phyloP scores from a whole-genome alignment of 2,329 filamentous ascomycete species.

The Bipolaris oryzae region DNA sequence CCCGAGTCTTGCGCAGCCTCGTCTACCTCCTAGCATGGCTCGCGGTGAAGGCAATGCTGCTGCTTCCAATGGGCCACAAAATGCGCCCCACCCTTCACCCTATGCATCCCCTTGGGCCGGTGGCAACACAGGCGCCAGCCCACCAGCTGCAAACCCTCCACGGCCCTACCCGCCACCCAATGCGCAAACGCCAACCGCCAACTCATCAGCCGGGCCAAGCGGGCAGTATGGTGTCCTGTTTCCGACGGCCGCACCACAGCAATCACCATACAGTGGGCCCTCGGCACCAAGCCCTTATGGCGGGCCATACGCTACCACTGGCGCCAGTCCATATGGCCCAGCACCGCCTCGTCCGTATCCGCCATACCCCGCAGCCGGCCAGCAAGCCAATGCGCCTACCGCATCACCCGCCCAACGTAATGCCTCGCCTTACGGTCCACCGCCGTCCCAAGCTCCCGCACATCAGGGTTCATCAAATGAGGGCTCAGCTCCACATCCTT shows the following conservation, averaged over 20 bases:
- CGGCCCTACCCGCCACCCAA: conserved; percentile 38
- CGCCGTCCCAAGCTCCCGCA: conserved; percentile 15
- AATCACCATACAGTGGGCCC: conserved; percentile 25
- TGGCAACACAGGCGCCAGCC: conserved; percentile 37
- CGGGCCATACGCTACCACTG: conserved; percentile 38
- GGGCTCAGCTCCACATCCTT: conserved; percentile 24
- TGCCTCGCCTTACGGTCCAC: conserved; percentile 17
- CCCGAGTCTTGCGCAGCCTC: conserved; percentile 38
- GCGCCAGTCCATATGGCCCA: conserved; percentile 37
- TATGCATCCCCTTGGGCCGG: conserved; percentile 48
- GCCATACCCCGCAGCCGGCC: conserved; percentile 32
- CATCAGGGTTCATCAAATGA: conserved; percentile 12
- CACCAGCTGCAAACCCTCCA: conserved; percentile 32
- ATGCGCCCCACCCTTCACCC: conserved; percentile 38
- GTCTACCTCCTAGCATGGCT: conserved; percentile 47
- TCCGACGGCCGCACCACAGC: conserved; percentile 39
- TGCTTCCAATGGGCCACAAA: conserved; percentile 32
- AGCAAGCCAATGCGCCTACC: conserved; percentile 24
- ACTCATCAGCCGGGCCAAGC: conserved; percentile 29
- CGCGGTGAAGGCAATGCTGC: conserved; percentile 33
- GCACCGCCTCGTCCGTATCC: conserved; percentile 36
- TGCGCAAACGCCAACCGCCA: conserved; percentile 34
- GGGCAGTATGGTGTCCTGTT: conserved; percentile 46
- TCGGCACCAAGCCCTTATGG: conserved; percentile 35
- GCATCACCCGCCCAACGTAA: conserved; percentile 18